Conservation (phyloP, 2,329 filamentous ascomycete species). For the Neopestalotiopsis clavispora region DNA sequence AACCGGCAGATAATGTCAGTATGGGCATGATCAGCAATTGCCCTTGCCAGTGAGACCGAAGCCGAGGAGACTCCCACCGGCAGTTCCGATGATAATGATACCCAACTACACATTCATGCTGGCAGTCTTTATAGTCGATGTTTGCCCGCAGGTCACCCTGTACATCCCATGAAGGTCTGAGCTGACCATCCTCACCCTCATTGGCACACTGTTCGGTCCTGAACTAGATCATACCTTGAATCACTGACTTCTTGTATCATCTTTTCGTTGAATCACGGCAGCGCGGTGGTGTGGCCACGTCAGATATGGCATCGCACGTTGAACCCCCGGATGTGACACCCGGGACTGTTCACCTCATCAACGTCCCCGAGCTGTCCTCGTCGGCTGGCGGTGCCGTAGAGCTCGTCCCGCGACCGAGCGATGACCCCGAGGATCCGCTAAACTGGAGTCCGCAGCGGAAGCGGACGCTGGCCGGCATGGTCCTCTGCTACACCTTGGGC, state of each 20-base stretch:
- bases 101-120: no score
- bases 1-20: background rate
- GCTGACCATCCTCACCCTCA: no score
- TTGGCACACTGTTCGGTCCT: no score
- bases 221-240: no score
- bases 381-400: constrained; percentile 35
- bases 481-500: constrained; percentile 29
- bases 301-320: background rate
- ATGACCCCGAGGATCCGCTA: constrained; percentile 43
- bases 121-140: no score
- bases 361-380: background rate
- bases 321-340: background rate
- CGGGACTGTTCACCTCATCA: background rate
- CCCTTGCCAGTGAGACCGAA: background rate
- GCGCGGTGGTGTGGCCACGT: background rate
- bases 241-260: background rate
- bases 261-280: background rate
- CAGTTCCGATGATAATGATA: background rate
- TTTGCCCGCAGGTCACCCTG: no score
- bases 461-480: constrained; percentile 31
- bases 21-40: background rate
- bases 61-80: background rate
- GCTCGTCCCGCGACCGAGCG: constrained; percentile 38
- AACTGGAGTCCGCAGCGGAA: constrained; percentile 42
- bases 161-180: no score